Percentiles rank a stretch among this genome's conserved stretches.
phyloP scores from a whole-genome alignment of 2,329 filamentous ascomycete species.

The Magnaporthiopsis rhizophila region DNA sequence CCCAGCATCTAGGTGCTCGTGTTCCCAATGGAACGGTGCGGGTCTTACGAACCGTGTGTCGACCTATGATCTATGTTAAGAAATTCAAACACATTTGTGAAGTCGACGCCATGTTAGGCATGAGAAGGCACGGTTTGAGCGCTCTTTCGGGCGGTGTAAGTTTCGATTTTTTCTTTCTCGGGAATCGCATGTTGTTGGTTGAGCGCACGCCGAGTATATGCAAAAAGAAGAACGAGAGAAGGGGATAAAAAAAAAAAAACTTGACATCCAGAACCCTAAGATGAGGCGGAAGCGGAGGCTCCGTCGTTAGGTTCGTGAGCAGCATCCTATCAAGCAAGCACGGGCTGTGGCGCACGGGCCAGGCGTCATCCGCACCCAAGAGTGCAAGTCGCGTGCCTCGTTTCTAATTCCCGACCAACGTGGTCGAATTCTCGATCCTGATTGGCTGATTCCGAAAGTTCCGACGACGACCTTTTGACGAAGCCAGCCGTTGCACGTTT shows the following conservation, averaged over 20 bases:
- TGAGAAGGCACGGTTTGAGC: no score
- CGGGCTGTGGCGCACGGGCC: conserved; percentile 1
- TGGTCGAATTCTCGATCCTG: conserved; percentile 2
- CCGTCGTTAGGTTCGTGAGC: not conserved
- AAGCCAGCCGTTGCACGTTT: not conserved
- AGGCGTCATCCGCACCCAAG: not conserved
- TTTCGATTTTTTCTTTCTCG: no score
- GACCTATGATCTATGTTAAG: no score
- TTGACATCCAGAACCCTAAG: not conserved
- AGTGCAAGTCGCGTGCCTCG: conserved; percentile 6
- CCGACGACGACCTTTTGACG: not conserved
- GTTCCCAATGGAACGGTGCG: no score
- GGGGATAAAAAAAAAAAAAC: not conserved
- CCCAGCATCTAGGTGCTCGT: not conserved
- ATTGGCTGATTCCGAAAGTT: not conserved
- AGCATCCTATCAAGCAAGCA: conserved; percentile 3
- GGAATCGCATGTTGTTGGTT: no score
- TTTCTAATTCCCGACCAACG: conserved; percentile 7
- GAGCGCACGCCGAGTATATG: no score
- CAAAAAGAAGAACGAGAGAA: not conserved
- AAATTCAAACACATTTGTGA: no score
- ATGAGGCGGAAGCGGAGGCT: not conserved
- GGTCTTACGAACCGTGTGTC: no score
- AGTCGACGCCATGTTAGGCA: no score
- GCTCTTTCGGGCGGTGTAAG: no score